Evolutionary conservation across 306 rosid species (phyloP).

Genomic region (Begonia loranthoides): DNA sequence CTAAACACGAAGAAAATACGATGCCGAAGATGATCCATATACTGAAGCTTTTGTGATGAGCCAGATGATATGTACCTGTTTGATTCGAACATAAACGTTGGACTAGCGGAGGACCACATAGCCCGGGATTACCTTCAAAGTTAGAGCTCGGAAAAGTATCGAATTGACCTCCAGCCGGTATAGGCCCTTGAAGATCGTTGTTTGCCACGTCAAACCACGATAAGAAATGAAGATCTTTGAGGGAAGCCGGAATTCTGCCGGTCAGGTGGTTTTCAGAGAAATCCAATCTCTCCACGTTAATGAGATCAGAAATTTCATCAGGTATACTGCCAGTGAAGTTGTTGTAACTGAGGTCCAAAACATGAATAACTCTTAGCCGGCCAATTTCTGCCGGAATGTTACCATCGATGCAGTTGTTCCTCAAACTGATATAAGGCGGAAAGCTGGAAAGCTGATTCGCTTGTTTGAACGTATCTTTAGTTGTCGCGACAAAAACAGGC

Average conservation of each 20-base stretch:
- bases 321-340: slow-evolving; percentile 61
- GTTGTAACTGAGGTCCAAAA: slow-evolving; percentile 46
- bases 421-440: slow-evolving; percentile 64
- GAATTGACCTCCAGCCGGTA: slow-evolving; percentile 69
- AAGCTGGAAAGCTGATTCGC: slow-evolving; percentile 58
- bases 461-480: slow-evolving; percentile 43
- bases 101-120: slow-evolving; percentile 37
- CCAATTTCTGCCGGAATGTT: slow-evolving; percentile 55
- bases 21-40: slow-evolving; percentile 31
- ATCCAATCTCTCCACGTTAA: slow-evolving; percentile 58
- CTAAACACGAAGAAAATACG: slow-evolving; percentile 24
- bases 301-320: slow-evolving; percentile 36
- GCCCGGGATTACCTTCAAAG: slow-evolving; percentile 42
- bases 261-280: slow-evolving; percentile 45
- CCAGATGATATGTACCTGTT: slow-evolving; percentile 6
- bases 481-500: slow-evolving; percentile 61
- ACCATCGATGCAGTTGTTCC: slow-evolving; percentile 43
- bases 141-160: slow-evolving; percentile 49
- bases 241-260: slow-evolving; percentile 61
- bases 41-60: slow-evolving; percentile 15
- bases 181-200: slow-evolving; percentile 57
- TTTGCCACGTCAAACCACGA: slow-evolving; percentile 61
- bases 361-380: slow-evolving; percentile 37
- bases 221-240: slow-evolving; percentile 51
- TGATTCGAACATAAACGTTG: slow-evolving; percentile 36